Base-by-base conservation (phyloP, 1,139 yeast species). In the Hemisphaericaspora lyxosophila region DNA sequence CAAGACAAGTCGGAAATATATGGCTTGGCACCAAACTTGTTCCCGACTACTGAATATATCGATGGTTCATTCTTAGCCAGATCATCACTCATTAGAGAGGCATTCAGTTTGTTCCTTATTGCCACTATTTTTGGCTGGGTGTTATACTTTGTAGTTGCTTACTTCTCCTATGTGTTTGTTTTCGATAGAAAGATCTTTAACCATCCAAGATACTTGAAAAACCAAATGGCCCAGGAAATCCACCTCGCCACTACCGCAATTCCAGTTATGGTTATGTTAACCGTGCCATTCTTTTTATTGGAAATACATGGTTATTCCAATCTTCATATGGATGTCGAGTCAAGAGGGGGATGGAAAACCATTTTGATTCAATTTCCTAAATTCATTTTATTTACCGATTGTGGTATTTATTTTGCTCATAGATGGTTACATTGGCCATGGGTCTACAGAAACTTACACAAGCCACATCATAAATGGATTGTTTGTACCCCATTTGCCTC, bases 401-500 rank as follows among this genome's bases (percentile, higher is more conserved):
- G 88, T 60, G 86, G 92, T 42, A 88, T 92, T 54, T 92, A 92
- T 62, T 73, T 85, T 57, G 84, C 89, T 51, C 98, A 92, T 67
- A 81, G 97, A 57, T 79, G 87, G 77, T 73, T 92, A 54, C 98
- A 92, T 62, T 86, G 90, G 85, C 97, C 96, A 22, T 54, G 74
- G 26, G 82, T 92, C 29, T 92, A 92, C 77, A 90, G 85, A 71
- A 62, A 58, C 24, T 70, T 92, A 48, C 98, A 92, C 71, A 92
- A 92, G 69, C 97, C 97, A n/a, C 98, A 92, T 64, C 98, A 92
- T 75, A 94, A 92, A 68, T 92, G 98, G 98, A 82, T 92, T 54
- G 97, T 92, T 36, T 92, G 97, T 48, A 90, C 98, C 4, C 98
- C 98, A 25, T 92, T 85, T 66, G 98, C 98, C 1, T 88, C 96